Evolutionary conservation across 1,284 basidiomycete genomes (phyloP).

Genomic region (Somion occarium): DNA sequence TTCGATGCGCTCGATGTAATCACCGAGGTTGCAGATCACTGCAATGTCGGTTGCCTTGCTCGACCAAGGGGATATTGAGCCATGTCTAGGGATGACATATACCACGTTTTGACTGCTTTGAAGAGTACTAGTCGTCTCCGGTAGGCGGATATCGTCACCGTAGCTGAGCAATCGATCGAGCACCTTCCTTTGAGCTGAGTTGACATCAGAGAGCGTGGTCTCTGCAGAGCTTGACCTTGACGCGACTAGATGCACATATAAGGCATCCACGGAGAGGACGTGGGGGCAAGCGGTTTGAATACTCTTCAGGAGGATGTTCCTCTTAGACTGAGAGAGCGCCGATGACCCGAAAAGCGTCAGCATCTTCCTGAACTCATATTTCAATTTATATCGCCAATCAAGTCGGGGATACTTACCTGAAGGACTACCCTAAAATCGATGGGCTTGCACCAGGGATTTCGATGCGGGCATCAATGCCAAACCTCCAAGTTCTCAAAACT

Average conservation of each 20-base stretch:
- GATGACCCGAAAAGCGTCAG: conserved; percentile 70
- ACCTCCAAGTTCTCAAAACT: neutral
- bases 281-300: conserved; percentile 53
- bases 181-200: conserved; percentile 46
- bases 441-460: neutral
- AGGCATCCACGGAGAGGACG: conserved; percentile 72
- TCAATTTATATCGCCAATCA: too few relatives aligned
- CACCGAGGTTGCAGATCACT: conserved; percentile 76
- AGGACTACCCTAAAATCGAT: neutral
- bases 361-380: conserved; percentile 34
- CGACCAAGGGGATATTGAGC: conserved; percentile 91
- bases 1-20: conserved; percentile 76
- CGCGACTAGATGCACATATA: conserved; percentile 87
- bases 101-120: conserved; percentile 41
- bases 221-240: conserved; percentile 46
- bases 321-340: conserved; percentile 66
- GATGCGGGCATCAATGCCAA: neutral
- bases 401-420: neutral
- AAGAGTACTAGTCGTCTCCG: conserved; percentile 40
- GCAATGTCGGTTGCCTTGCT: conserved; percentile 97
- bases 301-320: conserved; percentile 60
- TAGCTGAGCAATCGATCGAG: conserved; percentile 83
- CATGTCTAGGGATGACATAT: conserved; percentile 77
- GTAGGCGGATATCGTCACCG: conserved; percentile 70
- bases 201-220: conserved; percentile 40